phyloP scores from a whole-genome alignment of 129 eudicot genomes.

The Centaurea solstitialis region DNA sequence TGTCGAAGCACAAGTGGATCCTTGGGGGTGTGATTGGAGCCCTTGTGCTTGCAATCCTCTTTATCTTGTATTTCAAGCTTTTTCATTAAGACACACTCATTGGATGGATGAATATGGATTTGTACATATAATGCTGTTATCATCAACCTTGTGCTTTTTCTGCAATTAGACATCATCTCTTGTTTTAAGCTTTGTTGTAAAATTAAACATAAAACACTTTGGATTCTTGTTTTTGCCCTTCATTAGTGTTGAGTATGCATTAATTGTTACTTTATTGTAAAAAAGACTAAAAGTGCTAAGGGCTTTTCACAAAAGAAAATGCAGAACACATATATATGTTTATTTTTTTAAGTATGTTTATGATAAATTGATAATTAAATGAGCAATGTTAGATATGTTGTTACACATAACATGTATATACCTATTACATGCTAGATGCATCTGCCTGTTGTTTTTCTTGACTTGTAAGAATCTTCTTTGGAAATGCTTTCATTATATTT shows the following conservation, averaged over 20 bases:
- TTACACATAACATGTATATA: too few species aligned
- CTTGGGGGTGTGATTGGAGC: slow-evolving; percentile 79
- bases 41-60: slow-evolving; percentile 73
- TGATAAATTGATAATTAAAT: too few species aligned
- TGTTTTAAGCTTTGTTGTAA: slow-evolving; percentile 20
- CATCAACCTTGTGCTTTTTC: slow-evolving; percentile 26
- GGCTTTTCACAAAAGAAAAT: too few species aligned
- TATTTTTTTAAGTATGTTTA: too few species aligned
- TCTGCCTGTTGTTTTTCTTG: too few species aligned
- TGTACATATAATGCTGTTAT: slow-evolving; percentile 29
- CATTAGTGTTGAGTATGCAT: background rate
- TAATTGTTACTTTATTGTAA: background rate
- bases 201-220: slow-evolving; percentile 4
- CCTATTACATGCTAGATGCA: too few species aligned
- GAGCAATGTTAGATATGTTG: too few species aligned
- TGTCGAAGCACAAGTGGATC: slow-evolving; percentile 88
- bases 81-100: slow-evolving; percentile 28
- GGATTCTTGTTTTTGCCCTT: background rate
- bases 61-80: slow-evolving; percentile 75
- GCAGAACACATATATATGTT: too few species aligned
- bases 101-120: background rate
- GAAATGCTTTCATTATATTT: too few species aligned
- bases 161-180: background rate
- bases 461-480: too few species aligned
- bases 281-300: too few species aligned